Evolutionary conservation across 768 basidiomycete genomes (phyloP).

Genomic region (Hygrocybe punicea): DNA sequence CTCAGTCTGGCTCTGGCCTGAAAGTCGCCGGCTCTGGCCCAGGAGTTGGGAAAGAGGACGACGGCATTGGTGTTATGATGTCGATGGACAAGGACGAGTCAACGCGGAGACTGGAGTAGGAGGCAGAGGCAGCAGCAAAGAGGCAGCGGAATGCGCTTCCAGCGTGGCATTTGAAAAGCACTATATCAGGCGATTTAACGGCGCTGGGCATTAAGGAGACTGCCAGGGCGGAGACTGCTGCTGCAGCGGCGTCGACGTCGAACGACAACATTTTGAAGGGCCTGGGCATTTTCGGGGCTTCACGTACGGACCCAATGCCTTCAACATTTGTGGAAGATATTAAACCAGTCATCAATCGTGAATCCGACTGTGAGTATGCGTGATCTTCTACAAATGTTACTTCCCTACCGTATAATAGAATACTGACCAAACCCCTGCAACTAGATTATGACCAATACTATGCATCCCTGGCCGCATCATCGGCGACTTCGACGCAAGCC

Average conservation of each 20-base stretch:
- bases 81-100: conserved; percentile 87
- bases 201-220: conserved; percentile 77
- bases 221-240: conserved; percentile 45
- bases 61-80: conserved; percentile 82
- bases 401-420: neutral
- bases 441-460: conserved; percentile 82
- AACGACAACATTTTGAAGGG: conserved; percentile 75
- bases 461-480: conserved; percentile 65
- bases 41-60: conserved; percentile 54
- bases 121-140: conserved; percentile 79
- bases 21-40: conserved; percentile 73
- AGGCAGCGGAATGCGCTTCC: conserved; percentile 89
- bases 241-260: conserved; percentile 36
- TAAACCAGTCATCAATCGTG: conserved; percentile 49
- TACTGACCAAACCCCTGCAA: neutral
- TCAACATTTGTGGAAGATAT: conserved; percentile 28
- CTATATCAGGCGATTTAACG: conserved; percentile 89
- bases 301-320: conserved; percentile 13
- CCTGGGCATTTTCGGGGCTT: conserved; percentile 53
- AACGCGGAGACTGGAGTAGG: conserved; percentile 66
- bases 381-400: too few species aligned
- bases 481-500: conserved; percentile 52
- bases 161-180: conserved; percentile 93
- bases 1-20: conserved; percentile 52
- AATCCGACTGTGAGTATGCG: conserved; percentile 59